These are phyloP conservation scores for Nigrospora sphaerica DNA, from an alignment of 2,329 filamentous ascomycete genomes.

Conservation along the genomic window DNA sequence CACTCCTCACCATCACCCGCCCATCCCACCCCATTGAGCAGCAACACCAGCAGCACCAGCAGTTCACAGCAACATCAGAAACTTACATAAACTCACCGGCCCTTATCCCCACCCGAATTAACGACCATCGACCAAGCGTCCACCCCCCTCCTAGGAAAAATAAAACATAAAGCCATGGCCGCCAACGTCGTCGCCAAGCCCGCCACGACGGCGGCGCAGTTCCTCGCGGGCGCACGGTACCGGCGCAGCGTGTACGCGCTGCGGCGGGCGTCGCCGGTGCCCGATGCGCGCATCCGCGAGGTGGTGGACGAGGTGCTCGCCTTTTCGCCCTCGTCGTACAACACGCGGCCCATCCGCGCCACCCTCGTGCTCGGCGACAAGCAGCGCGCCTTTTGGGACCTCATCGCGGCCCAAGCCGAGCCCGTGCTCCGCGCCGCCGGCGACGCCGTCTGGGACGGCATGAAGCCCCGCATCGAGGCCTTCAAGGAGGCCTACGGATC, in stretches of 20 bases:
- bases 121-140: too few species aligned
- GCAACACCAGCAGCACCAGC: too few species aligned
- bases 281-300: conserved; percentile 19
- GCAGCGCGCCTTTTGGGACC: conserved; percentile 15
- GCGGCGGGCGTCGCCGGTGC: conserved; percentile 16
- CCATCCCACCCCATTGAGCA: too few species aligned
- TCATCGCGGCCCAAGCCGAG: conserved; percentile 9
- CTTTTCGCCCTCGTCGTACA: conserved; percentile 15
- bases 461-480: conserved; percentile 8
- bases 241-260: conserved; percentile 22
- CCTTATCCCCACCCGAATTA: too few species aligned
- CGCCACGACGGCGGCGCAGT: conserved; percentile 14
- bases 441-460: conserved; percentile 10
- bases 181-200: background rate
- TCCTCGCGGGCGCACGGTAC: conserved; percentile 17
- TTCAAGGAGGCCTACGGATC: conserved; percentile 15
- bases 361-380: conserved; percentile 13
- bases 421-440: conserved; percentile 9
- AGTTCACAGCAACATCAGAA: too few species aligned
- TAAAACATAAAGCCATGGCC: too few species aligned
- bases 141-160: too few species aligned
- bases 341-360: conserved; percentile 14
- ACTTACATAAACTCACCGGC: too few species aligned
- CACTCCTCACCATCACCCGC: too few species aligned
- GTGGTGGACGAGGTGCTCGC: conserved; percentile 16